Base-by-base conservation (phyloP, 352 stramenopile species). In the Plasmopara viticola region DNA sequence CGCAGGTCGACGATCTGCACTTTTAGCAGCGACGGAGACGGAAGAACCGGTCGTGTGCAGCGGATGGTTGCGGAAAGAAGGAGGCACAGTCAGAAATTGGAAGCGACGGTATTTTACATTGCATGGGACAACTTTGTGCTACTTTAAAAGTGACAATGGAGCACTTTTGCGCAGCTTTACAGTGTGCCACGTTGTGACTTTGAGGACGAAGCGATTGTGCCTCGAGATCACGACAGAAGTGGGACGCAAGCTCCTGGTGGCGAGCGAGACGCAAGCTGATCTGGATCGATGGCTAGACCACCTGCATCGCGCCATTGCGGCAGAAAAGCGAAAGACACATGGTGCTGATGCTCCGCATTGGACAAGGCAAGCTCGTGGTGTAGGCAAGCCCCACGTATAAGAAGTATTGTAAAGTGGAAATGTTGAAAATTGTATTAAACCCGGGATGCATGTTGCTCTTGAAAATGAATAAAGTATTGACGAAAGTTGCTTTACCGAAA, bases 21-120 rank as follows among this genome's bases (percentile, higher is more conserved):
- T 62, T 33, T 48, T 67, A 34, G 56, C 45, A 0, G 57, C 40
- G 14, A 39, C 44, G 13, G 66, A 78, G 48, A 46, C 52, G 3
- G 53, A 72, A 9, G 64, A 86, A 12, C 68, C 74, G 5, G 70
- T 81, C 6, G 56, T 78, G 9, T 93, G 78, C 62, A 87, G 74
- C 20, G 83, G 83, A 5, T 93, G 77, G 74, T 68, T 93, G 6
- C 70, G 71, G 9, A 93, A 93, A 54, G 78, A 93, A 72, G 83
- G 83, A 30, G 78, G 83, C 35, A 85, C 77, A 1, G 71, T 93
- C 51, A 89, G 87, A 60, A 89, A 72, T 50, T 93, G 83, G 83
- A 93, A 93, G 54, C 67, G 73, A 13, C 76, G 83, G 7, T 93
- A 86, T 46, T 93, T 93, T 58, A 90, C 76, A 1, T 62, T 93